phyloP scores from a whole-genome alignment of 129 eudicot species.

The Lonicera japonica region DNA sequence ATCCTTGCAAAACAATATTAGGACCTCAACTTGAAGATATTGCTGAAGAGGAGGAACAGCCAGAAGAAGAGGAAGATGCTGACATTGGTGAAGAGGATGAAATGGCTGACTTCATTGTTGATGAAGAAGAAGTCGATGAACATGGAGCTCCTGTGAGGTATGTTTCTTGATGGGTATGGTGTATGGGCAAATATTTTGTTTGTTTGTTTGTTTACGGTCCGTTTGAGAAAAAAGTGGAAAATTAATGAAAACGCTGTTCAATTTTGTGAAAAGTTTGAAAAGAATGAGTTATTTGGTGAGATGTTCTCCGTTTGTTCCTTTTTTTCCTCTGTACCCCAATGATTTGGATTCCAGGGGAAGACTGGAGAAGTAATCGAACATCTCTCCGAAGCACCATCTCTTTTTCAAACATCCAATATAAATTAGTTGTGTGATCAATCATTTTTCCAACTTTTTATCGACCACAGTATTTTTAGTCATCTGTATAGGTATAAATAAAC shows the following conservation, averaged over 20 bases:
- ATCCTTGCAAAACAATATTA: conserved; percentile 13
- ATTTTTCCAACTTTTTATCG: no score
- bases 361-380: no score
- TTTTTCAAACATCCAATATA: no score
- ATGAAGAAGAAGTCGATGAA: conserved; percentile 84
- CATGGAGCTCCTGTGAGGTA: conserved; percentile 72
- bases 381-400: no score
- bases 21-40: conserved; percentile 68
- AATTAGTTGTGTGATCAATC: no score
- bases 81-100: conserved; percentile 77
- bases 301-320: no score
- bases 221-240: no score
- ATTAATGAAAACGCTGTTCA: no score
- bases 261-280: no score
- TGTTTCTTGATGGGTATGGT: not conserved
- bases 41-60: conserved; percentile 71
- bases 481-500: not conserved
- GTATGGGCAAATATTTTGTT: not conserved
- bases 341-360: no score
- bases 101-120: conserved; percentile 92
- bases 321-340: no score
- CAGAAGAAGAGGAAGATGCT: conserved; percentile 69
- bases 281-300: no score
- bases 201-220: not conserved
- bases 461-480: not conserved